These are phyloP conservation scores for Nymphaea colorata DNA, from an alignment of 164 flowering plant species.

Conservation along the genomic window DNA sequence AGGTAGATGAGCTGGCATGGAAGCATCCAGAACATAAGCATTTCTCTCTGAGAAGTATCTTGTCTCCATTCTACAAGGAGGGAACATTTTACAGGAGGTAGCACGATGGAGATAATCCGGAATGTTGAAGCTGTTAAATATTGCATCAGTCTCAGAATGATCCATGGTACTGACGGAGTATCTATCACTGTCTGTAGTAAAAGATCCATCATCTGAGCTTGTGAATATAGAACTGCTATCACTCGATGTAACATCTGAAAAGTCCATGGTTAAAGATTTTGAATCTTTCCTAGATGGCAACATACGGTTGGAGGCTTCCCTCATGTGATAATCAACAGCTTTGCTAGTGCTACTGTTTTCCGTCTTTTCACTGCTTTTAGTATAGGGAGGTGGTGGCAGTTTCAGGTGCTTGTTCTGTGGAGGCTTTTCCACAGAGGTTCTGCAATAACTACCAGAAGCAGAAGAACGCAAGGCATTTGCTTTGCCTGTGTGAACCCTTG, in stretches of 20 bases:
- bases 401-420: conserved; percentile 20
- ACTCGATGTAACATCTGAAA: conserved; percentile 64
- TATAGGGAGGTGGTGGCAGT: conserved; percentile 6
- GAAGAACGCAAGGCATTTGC: conserved; percentile 14
- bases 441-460: conserved; percentile 14
- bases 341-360: conserved; percentile 7
- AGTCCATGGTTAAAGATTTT: conserved; percentile 23
- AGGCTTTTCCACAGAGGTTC: conserved; percentile 19
- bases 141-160: conserved; percentile 38
- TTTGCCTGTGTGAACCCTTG: conserved; percentile 21
- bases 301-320: conserved; percentile 12
- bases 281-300: conserved; percentile 18
- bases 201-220: conserved; percentile 81
- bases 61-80: conserved; percentile 24
- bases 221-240: conserved; percentile 74
- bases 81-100: conserved; percentile 36
- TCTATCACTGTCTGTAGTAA: conserved; percentile 80
- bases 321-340: conserved; percentile 6
- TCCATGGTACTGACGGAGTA: conserved; percentile 71
- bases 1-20: conserved; percentile 14
- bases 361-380: neutral
- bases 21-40: conserved; percentile 30
- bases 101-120: conserved; percentile 28
- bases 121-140: conserved; percentile 29
- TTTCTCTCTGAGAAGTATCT: conserved; percentile 32